These are phyloP conservation scores for Ricinus communis DNA, from an alignment of 345 rosid genomes.

Conservation along the genomic window DNA sequence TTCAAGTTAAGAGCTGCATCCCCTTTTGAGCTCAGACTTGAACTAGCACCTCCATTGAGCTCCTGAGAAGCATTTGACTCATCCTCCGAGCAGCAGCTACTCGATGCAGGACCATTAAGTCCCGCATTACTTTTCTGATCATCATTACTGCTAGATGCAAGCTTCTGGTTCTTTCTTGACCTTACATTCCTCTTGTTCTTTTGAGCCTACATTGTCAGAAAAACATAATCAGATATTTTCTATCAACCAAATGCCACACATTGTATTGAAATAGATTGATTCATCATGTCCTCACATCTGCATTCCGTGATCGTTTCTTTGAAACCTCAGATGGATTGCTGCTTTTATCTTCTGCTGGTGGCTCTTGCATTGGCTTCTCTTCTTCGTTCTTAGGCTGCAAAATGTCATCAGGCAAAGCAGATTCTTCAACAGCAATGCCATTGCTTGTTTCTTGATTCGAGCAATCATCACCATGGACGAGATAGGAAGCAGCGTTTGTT, in stretches of 20 bases:
- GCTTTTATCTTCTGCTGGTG: slow-evolving; percentile 33
- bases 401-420: slow-evolving; percentile 24
- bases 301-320: slow-evolving; percentile 55
- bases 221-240: background rate
- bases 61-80: slow-evolving; percentile 50
- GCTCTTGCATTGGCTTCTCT: slow-evolving; percentile 30
- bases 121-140: slow-evolving; percentile 40
- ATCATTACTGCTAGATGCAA: slow-evolving; percentile 23
- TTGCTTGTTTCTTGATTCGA: slow-evolving; percentile 35
- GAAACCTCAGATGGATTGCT: slow-evolving; percentile 30
- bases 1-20: slow-evolving; percentile 42
- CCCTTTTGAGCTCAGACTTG: slow-evolving; percentile 43
- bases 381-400: slow-evolving; percentile 24
- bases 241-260: background rate
- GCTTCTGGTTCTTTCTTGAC: slow-evolving; percentile 39
- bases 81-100: slow-evolving; percentile 58
- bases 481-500: slow-evolving; percentile 39
- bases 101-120: slow-evolving; percentile 31
- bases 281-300: slow-evolving; percentile 46
- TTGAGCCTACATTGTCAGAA: slow-evolving; percentile 28
- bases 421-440: slow-evolving; percentile 38
- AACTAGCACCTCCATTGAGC: slow-evolving; percentile 35
- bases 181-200: slow-evolving; percentile 45
- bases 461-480: slow-evolving; percentile 39
- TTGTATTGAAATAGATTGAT: background rate